phyloP scores from a whole-genome alignment of 345 rosid genomes.

The Ceriops zippeliana region DNA sequence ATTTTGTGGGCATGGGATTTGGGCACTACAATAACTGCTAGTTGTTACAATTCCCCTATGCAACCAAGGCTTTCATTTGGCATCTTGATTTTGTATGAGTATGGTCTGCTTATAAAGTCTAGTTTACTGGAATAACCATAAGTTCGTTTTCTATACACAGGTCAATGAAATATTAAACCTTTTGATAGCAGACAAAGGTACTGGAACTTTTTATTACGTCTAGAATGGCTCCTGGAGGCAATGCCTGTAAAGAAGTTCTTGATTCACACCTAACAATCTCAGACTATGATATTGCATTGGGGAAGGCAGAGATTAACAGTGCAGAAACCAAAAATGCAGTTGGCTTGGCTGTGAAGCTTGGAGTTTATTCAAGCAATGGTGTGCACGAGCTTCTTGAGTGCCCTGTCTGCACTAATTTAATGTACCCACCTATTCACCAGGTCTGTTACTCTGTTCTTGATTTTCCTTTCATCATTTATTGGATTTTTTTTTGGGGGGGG shows the following conservation, averaged over 20 bases:
- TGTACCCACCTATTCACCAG: constrained; percentile 37
- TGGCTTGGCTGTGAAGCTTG: constrained; percentile 33
- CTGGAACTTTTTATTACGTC: neutral
- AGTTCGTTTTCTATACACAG: constrained; percentile 13
- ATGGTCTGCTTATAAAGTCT: neutral
- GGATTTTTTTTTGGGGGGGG: neutral
- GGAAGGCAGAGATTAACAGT: constrained; percentile 26
- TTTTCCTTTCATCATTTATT: neutral
- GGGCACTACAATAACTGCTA: no score
- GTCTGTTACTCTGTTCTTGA: constrained; percentile 8
- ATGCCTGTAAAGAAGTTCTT: constrained; percentile 38
- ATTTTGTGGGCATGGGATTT: no score
- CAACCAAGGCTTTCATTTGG: no score
- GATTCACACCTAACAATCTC: constrained; percentile 22
- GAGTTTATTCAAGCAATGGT: constrained; percentile 36
- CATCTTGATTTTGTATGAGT: no score
- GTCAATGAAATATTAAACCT: constrained; percentile 10
- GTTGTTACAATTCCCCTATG: no score
- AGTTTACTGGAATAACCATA: neutral
- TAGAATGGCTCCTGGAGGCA: constrained; percentile 49
- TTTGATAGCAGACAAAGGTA: constrained; percentile 5
- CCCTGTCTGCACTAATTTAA: constrained; percentile 33
- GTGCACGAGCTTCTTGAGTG: constrained; percentile 35
- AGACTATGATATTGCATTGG: constrained; percentile 22
- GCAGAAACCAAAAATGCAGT: constrained; percentile 14